A percentile compares a stretch with the other conserved stretches of the same genome.
phyloP scores from a whole-genome alignment of 495 filamentous ascomycete species.

The Penicillium waksmanii region DNA sequence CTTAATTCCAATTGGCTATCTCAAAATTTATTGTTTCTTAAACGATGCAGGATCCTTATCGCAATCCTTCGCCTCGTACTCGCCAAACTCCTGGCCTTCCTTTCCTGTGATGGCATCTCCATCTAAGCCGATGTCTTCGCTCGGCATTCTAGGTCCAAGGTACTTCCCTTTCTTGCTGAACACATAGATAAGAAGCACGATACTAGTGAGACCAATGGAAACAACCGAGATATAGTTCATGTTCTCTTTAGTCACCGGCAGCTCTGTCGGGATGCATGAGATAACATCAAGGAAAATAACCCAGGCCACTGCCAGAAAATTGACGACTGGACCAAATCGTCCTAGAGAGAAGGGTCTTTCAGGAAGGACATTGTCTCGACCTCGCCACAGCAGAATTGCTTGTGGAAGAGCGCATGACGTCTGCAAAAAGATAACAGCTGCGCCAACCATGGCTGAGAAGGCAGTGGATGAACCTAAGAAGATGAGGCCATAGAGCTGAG shows the following conservation, averaged over 20 bases:
- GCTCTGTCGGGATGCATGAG: slow-evolving; percentile 12
- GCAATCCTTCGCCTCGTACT: background rate
- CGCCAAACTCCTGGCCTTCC: background rate
- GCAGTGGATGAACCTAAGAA: slow-evolving; percentile 17
- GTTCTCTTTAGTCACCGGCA: slow-evolving; percentile 14
- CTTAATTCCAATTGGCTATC: too few relatives aligned
- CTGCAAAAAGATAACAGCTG: slow-evolving; percentile 17
- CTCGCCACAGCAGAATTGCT: slow-evolving; percentile 14
- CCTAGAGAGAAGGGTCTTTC: slow-evolving; percentile 12
- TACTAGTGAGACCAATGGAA: slow-evolving; percentile 7
- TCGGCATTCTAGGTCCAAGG: slow-evolving; percentile 9
- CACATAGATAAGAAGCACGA: background rate
- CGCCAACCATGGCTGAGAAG: slow-evolving; percentile 19
- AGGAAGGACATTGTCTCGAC: slow-evolving; percentile 13
- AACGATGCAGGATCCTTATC: background rate
- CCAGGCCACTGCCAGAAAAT: slow-evolving; percentile 13
- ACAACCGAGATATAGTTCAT: slow-evolving; percentile 23
- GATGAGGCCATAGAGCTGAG: slow-evolving; percentile 16
- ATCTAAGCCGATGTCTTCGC: background rate
- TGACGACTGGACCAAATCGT: slow-evolving; percentile 9
- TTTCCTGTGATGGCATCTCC: background rate
- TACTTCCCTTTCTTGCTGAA: slow-evolving; percentile 7
- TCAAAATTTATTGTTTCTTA: background rate
- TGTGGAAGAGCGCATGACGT: slow-evolving; percentile 18
- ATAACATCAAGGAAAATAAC: slow-evolving; percentile 14